These are phyloP conservation scores for Malus sieversii DNA, from an alignment of 306 rosid genomes.

Conservation along the genomic window DNA sequence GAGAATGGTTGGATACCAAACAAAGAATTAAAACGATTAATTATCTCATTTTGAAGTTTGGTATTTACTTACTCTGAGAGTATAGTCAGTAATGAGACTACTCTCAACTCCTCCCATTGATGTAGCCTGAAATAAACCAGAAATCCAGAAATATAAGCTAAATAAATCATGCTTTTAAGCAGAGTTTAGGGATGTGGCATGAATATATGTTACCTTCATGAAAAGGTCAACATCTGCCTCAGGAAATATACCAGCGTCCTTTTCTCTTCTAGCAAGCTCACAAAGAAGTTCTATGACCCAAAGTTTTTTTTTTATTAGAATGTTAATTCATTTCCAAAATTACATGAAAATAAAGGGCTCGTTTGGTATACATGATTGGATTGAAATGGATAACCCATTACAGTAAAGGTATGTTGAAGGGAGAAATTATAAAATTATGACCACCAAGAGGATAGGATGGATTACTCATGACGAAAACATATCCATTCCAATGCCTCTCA, in stretches of 20 bases:
- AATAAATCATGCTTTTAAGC: neutral
- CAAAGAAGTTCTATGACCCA: conserved; percentile 45
- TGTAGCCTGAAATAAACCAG: conserved; percentile 53
- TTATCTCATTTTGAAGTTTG: neutral
- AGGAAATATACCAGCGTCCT: conserved; percentile 65
- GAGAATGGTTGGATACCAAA: neutral
- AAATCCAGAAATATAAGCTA: neutral
- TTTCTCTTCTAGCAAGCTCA: conserved; percentile 80
- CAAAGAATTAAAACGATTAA: neutral
- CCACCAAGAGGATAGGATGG: no score
- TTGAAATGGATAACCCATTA: no score
- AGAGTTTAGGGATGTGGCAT: neutral
- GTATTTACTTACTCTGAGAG: conserved; percentile 54
- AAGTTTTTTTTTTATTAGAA: neutral
- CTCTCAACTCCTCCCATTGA: conserved; percentile 84
- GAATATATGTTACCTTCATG: conserved; percentile 61
- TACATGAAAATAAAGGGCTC: no score
- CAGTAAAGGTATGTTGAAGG: no score
- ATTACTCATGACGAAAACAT: neutral
- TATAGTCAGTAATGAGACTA: conserved; percentile 79
- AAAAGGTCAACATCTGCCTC: conserved; percentile 90
- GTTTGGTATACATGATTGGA: no score
- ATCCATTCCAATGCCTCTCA: neutral
- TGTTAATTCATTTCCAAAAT: neutral
- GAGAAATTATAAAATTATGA: no score